Evolutionary conservation across 2,329 filamentous ascomycete species (phyloP).

Genomic region (Monosporascus sp.): DNA sequence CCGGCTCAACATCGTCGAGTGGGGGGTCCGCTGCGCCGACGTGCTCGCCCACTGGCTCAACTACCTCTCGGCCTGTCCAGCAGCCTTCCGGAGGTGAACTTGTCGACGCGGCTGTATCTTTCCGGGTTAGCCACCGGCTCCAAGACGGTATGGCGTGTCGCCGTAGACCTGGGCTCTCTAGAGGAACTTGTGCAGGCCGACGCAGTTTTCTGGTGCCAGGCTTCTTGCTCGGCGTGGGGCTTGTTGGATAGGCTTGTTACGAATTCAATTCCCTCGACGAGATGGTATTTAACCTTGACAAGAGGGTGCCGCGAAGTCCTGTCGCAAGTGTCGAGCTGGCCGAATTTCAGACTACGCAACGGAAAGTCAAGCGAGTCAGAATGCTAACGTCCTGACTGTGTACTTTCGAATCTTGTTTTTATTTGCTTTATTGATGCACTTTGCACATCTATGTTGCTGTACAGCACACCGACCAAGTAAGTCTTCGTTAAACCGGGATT

Average conservation of each 20-base stretch:
- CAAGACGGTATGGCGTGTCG: constrained; percentile 4
- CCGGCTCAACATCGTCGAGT: too few species aligned
- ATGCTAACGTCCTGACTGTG: too few species aligned
- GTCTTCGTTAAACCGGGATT: too few species aligned
- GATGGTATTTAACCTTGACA: constrained; percentile 3
- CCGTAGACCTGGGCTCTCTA: constrained; percentile 1
- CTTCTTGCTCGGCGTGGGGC: constrained; percentile 2
- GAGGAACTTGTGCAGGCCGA: constrained; percentile 3
- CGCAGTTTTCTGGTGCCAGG: constrained; percentile 7
- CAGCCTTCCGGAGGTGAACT: neutral
- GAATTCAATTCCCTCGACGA: constrained; percentile 6
- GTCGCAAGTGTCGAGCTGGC: constrained; percentile 5
- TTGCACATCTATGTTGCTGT: too few species aligned
- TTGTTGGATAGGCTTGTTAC: constrained; percentile 8
- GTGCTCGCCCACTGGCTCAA: too few species aligned
- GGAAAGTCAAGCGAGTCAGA: neutral
- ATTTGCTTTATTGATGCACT: too few species aligned
- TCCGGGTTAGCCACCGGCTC: constrained; percentile 1
- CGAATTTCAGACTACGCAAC: constrained; percentile 2
- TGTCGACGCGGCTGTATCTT: constrained; percentile 6
- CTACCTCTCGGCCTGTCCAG: too few species aligned
- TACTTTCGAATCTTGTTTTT: too few species aligned
- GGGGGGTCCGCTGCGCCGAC: too few species aligned
- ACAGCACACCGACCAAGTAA: too few species aligned
- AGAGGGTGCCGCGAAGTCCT: neutral